Evolutionary conservation across 129 eudicot species (phyloP), one percentile per base, ranked within the genome.

Genomic region (Ambrosia artemisiifolia): DNA sequence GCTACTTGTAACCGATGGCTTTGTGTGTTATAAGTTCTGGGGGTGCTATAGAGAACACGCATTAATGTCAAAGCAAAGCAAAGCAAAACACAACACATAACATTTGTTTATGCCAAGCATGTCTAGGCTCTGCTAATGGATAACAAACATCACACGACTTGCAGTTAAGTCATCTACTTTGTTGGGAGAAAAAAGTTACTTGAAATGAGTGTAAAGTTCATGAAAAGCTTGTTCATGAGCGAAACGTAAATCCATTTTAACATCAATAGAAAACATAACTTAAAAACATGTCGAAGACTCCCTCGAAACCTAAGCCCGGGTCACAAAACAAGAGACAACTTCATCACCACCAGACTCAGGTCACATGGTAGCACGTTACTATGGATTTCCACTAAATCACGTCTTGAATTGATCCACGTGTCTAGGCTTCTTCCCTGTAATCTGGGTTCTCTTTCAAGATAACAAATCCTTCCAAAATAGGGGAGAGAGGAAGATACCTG

Each of bases 371-470:
- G 28, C 35, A 34, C n/a, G 36, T 62, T 33, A 62, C 47, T 63
- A 63, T 5, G 8, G 51, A 47, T 67, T 44, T 57, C 56, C 74
- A 56, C 34, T 5, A 44, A 67, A 57, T 17, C 35, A 66, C 13
- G 2, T 5, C 7, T 16, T n/a, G 40, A 55, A 66, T 11, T 1
- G 32, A n/a, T 54, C 77, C 32, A 11, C 1, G 4, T 32, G 63
- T 30, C 78, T 84, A 85, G 14, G 77, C 67, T 74, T 95, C 99
- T 71, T 95, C 99, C 57, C 83, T 84, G 75, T 88, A 95, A 19
- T 95, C 95, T 18, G 99, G 99, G 46, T 95, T 95, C 79, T 90
- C 99, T 67, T 83, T 95, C 61, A 95, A 72, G 65, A 95, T 95
- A 16, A 95, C 97, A 48, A 95, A 95, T 42, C 99, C 97, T 71